Percentiles rank a stretch among this genome's conserved stretches.
Evolutionary conservation across 2,329 filamentous ascomycete genomes (phyloP).

Genomic region (Cyphellophora europaea): DNA sequence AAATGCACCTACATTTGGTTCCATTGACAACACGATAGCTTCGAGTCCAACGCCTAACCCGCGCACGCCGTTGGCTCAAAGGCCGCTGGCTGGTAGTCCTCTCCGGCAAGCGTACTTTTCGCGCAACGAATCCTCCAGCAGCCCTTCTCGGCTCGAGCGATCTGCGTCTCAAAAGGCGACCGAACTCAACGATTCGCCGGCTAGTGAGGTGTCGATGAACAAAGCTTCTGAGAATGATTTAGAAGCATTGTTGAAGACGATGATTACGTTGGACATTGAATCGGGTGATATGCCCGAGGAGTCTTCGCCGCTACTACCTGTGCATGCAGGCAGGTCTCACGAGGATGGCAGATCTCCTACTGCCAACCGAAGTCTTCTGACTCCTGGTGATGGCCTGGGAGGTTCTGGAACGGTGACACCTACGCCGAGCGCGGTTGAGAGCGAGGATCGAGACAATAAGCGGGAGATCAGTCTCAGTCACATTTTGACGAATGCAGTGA

Average conservation of each 20-base stretch:
- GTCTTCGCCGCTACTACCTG: constrained; percentile 9
- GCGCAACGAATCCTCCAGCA: constrained; percentile 1
- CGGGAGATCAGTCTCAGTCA: constrained; percentile 62
- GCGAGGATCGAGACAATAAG: background rate
- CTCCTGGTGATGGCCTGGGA: constrained; percentile 2
- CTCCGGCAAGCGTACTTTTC: background rate
- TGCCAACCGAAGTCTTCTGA: background rate
- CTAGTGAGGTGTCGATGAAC: too few relatives aligned
- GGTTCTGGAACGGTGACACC: constrained; percentile 14
- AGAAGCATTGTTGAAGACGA: constrained; percentile 10
- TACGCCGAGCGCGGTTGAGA: constrained; percentile 2
- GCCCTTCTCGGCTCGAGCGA: too few relatives aligned
- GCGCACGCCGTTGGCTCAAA: background rate
- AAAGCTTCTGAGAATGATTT: background rate
- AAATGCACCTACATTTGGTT: background rate
- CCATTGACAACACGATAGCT: background rate
- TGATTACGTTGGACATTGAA: constrained; percentile 7
- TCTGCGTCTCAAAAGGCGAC: background rate
- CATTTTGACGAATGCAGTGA: constrained; percentile 67
- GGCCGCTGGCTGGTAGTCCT: background rate
- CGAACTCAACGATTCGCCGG: background rate
- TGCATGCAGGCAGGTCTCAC: constrained; percentile 7
- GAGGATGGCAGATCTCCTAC: background rate
- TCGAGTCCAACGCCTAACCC: background rate
- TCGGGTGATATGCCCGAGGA: constrained; percentile 7